Base-by-base conservation (phyloP, 2,329 filamentous ascomycete species). In the Sarocladium brachiariae region DNA sequence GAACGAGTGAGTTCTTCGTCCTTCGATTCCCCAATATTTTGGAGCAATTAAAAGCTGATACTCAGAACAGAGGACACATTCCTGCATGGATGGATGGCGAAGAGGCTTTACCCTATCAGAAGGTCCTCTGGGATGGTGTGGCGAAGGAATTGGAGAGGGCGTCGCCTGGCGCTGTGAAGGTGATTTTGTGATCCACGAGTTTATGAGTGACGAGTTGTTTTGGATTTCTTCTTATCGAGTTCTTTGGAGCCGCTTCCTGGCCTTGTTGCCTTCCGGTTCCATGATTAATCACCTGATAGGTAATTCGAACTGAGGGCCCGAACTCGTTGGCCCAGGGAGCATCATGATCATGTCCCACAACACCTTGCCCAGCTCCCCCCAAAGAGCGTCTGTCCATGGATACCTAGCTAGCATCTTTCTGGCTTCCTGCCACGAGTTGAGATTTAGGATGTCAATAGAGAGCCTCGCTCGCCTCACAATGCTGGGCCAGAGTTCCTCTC, bases 71-170 rank as follows among this genome's bases (percentile, higher is more conserved):
- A 14, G 33, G 52, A 2, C 52, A 52, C n/a, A 34, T 62, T 1
- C 61, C 60, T 7, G 49, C 46, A 19, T 63, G 58, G 58, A 45
- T 60, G 4, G 57, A 50, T 16, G 49, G 56, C 11, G 56, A 59
- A 2, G 55, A 57, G 2, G 53, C 53, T 2, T 51, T 49, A 31
- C 50, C 52, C 23, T 35, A 50, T n/a, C 58, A 64, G 51, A 55
- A 63, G 51, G 31, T 41, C 11, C 47, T 62, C 3, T 67, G 65
- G 63, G 54, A 63, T 3, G 41, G 50, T 8, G 37, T 68, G 23
- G 55, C 57, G 4, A 54, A 52, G 16, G 57, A 64, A 51, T 34
- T 67, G 19, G 61, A 68, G 49, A 38, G 35, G 10, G 52, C 58
- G 16, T 54, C 60, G 43, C 62, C 62, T 13, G 63, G 63, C 1